A percentile compares a stretch with the other conserved stretches of the same genome.
These are phyloP conservation scores for Phialophora tarda DNA, from an alignment of 2,329 filamentous ascomycete genomes.

Conservation along the genomic window DNA sequence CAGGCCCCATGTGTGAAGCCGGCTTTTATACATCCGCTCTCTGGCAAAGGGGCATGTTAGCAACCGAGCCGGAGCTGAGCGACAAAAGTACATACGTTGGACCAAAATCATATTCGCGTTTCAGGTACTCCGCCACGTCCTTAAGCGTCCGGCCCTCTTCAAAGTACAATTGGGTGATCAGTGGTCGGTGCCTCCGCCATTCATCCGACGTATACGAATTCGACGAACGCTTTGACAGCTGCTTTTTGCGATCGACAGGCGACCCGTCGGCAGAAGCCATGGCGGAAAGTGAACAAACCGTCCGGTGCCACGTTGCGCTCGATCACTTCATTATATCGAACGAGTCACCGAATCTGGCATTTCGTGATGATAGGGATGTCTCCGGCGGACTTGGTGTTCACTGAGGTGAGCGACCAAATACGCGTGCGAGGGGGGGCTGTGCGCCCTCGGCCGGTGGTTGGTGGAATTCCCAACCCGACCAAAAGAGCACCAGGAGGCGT, in stretches of 20 bases:
- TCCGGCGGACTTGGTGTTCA: slow-evolving; percentile 7
- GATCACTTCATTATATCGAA: slow-evolving; percentile 16
- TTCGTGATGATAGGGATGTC: slow-evolving; percentile 19
- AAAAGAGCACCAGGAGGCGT: not conserved
- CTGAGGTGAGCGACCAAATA: slow-evolving; percentile 5
- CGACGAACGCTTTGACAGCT: slow-evolving; percentile 37
- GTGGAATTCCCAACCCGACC: not conserved
- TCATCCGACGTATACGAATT: slow-evolving; percentile 40
- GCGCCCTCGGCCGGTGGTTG: slow-evolving; percentile 8
- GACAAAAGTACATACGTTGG: slow-evolving; percentile 36
- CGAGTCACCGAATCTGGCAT: slow-evolving; percentile 10
- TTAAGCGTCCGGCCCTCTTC: slow-evolving; percentile 40
- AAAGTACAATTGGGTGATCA: slow-evolving; percentile 40
- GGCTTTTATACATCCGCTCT: slow-evolving; percentile 41
- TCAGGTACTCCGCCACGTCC: slow-evolving; percentile 39
- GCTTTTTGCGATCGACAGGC: slow-evolving; percentile 31
- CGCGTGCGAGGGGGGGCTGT: slow-evolving; percentile 14
- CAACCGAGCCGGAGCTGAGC: not conserved
- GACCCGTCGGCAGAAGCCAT: slow-evolving; percentile 31
- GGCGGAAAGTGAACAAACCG: slow-evolving; percentile 6
- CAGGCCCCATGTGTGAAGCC: slow-evolving; percentile 38
- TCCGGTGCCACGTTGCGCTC: not conserved
- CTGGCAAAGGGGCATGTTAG: slow-evolving; percentile 9
- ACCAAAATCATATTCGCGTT: slow-evolving; percentile 38
- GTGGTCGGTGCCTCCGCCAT: slow-evolving; percentile 38